A percentile compares a stretch with the other conserved stretches of the same genome.
Conservation (phyloP, 176 grass and related monocot species). For the Carex parvula region DNA sequence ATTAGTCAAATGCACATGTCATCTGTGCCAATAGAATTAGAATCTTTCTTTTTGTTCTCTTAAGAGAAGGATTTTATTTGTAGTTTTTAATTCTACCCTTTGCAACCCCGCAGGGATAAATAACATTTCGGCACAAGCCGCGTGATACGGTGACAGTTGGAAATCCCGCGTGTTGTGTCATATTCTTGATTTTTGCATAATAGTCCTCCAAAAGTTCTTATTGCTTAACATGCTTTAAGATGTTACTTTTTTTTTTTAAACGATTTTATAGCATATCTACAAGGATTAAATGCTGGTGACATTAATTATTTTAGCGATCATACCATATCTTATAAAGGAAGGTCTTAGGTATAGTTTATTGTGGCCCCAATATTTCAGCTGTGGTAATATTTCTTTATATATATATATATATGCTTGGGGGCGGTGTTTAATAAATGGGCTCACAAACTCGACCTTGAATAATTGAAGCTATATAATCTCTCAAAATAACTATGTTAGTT, state of each 20-base stretch:
- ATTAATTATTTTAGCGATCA: not conserved
- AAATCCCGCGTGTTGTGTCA: not conserved
- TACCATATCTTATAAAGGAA: not conserved
- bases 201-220: not conserved
- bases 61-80: not conserved
- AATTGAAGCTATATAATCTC: not conserved
- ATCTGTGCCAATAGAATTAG: constrained; percentile 7
- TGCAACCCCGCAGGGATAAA: not conserved
- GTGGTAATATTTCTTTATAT: not conserved
- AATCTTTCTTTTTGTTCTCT: not conserved
- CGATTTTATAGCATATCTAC: not conserved
- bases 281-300: not conserved
- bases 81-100: not conserved
- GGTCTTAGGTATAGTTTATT: not conserved
- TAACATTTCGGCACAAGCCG: not conserved
- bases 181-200: not conserved
- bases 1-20: not conserved
- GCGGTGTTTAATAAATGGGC: not conserved
- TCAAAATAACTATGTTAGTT: not conserved
- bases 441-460: not conserved
- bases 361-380: not conserved
- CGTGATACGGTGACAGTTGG: not conserved
- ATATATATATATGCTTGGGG: no score
- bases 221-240: not conserved
- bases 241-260: not conserved